Conservation (phyloP, 2,329 filamentous ascomycete species). For the Arthrobotrys musiformis region DNA sequence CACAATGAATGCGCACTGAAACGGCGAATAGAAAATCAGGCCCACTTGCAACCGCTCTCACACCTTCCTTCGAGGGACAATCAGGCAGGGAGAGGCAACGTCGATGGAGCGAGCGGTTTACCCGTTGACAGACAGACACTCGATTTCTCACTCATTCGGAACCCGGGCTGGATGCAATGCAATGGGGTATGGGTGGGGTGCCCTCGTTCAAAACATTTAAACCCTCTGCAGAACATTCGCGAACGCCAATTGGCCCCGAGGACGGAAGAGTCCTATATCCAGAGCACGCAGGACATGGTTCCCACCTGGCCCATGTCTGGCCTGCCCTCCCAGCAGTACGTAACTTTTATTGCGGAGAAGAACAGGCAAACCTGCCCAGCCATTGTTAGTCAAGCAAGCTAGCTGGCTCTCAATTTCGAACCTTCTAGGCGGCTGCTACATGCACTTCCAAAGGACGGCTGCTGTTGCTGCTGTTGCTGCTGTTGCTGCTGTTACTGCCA, state of each 20-base stretch:
- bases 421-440: slow-evolving; percentile 25
- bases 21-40: slow-evolving; percentile 50
- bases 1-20: slow-evolving; percentile 5
- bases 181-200: slow-evolving; percentile 54
- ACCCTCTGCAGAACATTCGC: slow-evolving; percentile 38
- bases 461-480: too few relatives aligned
- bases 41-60: slow-evolving; percentile 35
- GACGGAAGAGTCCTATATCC: slow-evolving; percentile 8
- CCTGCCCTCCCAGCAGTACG: slow-evolving; percentile 15
- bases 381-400: slow-evolving; percentile 5
- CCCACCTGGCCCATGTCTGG: slow-evolving; percentile 23
- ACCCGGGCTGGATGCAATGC: slow-evolving; percentile 25
- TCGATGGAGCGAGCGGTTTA: slow-evolving; percentile 4
- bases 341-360: slow-evolving; percentile 27
- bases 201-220: background rate
- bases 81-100: slow-evolving; percentile 20
- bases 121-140: background rate
- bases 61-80: slow-evolving; percentile 47
- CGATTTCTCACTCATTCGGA: slow-evolving; percentile 26
- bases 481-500: too few relatives aligned
- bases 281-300: background rate
- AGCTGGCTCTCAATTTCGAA: background rate
- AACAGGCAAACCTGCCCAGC: slow-evolving; percentile 9
- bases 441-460: background rate
- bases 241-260: slow-evolving; percentile 38